Evolutionary conservation across 768 basidiomycete species (phyloP), one percentile per base, ranked within the genome.

Genomic region (Naematelia encephala): DNA sequence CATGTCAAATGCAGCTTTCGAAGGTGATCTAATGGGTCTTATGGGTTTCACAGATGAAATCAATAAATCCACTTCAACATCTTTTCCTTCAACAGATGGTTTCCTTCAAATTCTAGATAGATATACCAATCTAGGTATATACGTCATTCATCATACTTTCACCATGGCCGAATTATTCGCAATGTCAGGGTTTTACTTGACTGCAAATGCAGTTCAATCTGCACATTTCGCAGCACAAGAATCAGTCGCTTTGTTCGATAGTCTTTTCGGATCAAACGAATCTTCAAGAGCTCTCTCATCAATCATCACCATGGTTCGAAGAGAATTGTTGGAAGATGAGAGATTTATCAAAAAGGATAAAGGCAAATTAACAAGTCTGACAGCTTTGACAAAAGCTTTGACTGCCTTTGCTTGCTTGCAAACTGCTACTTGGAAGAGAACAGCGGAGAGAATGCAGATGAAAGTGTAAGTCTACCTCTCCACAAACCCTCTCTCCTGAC

Each of bases 381-480:
- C 72, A 10, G 77, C 74, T 2, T 58, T 79, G 51, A 80, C 79
- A 2, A 80, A 76, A 53, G 76, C 78, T 10, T 46, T 80, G 46
- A 78, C 78, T 5, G 78, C 78, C 1, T 80, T 77, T 61, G 76
- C 75, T 1, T 78, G 76, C 55, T 61, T 80, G 4, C 79, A 80
- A 56, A 67, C 59, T 1, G 74, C 73, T 21, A 80, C 79, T 21
- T 74, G 74, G 67, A 63, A 71, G 14, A 59, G 76, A 14, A 76
- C 69, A 13, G 58, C 68, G 10, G 61, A 67, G 47, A 62, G 61
- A 47, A 48, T 73, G 49, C 73, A 74, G 51, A 55, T 76, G 59
- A 70, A 66, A 23, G 71, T 75, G 70, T 77, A 43, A 68, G 73
- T 59, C n/a, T 19, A 39, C 22, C 2, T 10, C 21, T 26, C 16